Evolutionary conservation across 352 stramenopile species (phyloP).

Genomic region (Hyaloperonospora arabidopsidis): DNA sequence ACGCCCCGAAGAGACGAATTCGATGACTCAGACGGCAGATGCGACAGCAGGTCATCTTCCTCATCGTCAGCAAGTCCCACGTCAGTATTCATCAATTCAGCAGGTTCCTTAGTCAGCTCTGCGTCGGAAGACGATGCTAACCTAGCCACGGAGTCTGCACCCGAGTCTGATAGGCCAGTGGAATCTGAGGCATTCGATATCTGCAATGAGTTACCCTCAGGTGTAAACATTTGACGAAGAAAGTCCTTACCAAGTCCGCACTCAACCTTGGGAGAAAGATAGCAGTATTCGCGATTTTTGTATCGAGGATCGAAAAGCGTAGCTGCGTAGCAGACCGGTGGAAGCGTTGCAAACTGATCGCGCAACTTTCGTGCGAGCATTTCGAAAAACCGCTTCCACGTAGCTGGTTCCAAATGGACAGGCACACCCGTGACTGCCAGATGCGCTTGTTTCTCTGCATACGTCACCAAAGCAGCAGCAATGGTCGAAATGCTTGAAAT

Average conservation of each 20-base stretch:
- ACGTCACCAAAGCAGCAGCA: conserved; percentile 52
- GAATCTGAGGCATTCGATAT: conserved; percentile 14
- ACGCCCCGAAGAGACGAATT: conserved; percentile 39
- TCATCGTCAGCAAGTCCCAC: conserved; percentile 39
- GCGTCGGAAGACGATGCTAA: conserved; percentile 20
- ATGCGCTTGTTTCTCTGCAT: conserved; percentile 54
- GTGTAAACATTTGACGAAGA: conserved; percentile 49
- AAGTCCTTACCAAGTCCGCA: conserved; percentile 47
- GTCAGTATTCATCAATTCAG: conserved; percentile 14
- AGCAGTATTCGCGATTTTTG: conserved; percentile 78
- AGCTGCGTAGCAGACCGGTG: conserved; percentile 54
- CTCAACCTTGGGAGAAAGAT: conserved; percentile 47
- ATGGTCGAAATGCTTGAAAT: conserved; percentile 77
- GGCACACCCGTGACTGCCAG: conserved; percentile 22
- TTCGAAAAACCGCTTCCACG: conserved; percentile 64
- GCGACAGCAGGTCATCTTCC: conserved; percentile 65
- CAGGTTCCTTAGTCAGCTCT: conserved; percentile 25
- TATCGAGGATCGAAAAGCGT: conserved; percentile 75
- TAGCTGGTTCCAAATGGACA: conserved; percentile 30
- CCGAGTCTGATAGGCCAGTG: conserved; percentile 11
- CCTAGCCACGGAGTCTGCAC: conserved; percentile 16
- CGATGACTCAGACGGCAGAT: conserved; percentile 50
- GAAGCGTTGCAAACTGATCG: conserved; percentile 42
- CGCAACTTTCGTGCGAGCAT: conserved; percentile 44
- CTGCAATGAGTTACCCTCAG: conserved; percentile 20